These are phyloP conservation scores for Eucalyptus urophylla DNA, from an alignment of 345 rosid genomes.

Conservation along the genomic window DNA sequence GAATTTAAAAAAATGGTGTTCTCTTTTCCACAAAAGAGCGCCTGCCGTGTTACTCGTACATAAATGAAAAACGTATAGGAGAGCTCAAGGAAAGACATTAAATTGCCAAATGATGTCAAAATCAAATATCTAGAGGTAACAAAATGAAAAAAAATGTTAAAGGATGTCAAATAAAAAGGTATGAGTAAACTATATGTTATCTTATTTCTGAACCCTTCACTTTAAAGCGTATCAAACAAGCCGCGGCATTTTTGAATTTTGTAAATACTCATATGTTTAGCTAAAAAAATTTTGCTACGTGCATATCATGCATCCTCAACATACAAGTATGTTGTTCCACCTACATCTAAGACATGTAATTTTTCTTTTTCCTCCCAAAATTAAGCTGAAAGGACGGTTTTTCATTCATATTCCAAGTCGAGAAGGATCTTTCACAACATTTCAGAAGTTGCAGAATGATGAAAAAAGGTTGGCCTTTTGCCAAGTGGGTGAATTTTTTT, in stretches of 20 bases:
- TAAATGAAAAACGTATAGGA: neutral
- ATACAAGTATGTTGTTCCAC: neutral
- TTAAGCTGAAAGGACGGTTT: neutral
- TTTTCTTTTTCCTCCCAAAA: neutral
- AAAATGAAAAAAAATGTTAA: neutral
- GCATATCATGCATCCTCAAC: neutral
- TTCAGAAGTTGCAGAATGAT: neutral
- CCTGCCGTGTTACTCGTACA: neutral
- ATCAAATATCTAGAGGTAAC: neutral
- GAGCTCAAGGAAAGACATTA: neutral
- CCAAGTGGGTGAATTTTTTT: neutral
- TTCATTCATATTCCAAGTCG: neutral
- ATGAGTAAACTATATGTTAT: neutral
- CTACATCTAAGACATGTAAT: neutral
- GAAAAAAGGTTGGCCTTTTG: neutral
- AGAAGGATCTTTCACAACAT: neutral
- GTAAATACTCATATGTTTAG: neutral
- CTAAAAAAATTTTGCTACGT: neutral
- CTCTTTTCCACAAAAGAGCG: neutral
- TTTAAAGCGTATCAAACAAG: neutral
- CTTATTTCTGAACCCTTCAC: neutral
- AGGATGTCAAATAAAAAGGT: neutral
- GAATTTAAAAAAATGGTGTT: neutral
- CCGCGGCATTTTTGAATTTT: neutral
- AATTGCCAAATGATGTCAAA: neutral